phyloP scores from a whole-genome alignment of 345 rosid species.

The Streptanthus diversifolius region DNA sequence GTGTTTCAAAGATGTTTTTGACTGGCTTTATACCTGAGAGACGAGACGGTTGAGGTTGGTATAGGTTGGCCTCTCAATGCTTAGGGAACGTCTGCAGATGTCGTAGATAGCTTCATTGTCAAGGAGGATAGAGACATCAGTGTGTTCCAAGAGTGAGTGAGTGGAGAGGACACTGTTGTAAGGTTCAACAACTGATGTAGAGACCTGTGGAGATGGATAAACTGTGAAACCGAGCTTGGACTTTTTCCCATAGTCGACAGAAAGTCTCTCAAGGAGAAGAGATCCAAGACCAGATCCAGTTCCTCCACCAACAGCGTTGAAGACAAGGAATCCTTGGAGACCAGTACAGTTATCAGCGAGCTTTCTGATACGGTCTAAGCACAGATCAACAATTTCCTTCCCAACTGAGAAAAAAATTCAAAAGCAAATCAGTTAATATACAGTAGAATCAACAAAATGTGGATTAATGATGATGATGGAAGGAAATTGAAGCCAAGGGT shows the following conservation, averaged over 20 bases:
- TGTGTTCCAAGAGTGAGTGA: slow-evolving; percentile 70
- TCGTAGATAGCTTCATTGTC: slow-evolving; percentile 53
- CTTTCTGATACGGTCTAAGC: slow-evolving; percentile 73
- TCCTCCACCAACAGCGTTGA: slow-evolving; percentile 80
- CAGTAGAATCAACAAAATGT: background rate
- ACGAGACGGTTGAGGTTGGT: slow-evolving; percentile 73
- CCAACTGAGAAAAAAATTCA: slow-evolving; percentile 43
- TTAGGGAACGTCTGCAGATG: slow-evolving; percentile 72
- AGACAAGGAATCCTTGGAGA: slow-evolving; percentile 78
- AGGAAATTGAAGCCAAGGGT: background rate
- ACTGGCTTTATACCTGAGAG: slow-evolving; percentile 46
- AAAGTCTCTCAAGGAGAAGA: slow-evolving; percentile 64
- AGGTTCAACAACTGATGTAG: slow-evolving; percentile 73
- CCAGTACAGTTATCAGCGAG: slow-evolving; percentile 85
- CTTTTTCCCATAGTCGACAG: slow-evolving; percentile 71
- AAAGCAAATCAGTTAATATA: background rate
- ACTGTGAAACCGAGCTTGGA: slow-evolving; percentile 80
- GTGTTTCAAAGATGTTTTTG: no score
- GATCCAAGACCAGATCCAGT: slow-evolving; percentile 89
- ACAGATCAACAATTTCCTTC: slow-evolving; percentile 73
- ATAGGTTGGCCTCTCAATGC: slow-evolving; percentile 73
- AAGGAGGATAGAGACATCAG: slow-evolving; percentile 63
- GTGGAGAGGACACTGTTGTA: slow-evolving; percentile 80
- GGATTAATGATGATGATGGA: background rate
- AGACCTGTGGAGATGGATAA: slow-evolving; percentile 77